A percentile compares a stretch with the other conserved stretches of the same genome.
These are phyloP conservation scores for thale cress (Arabidopsis thaliana) DNA, from an alignment of 345 rosid genomes.

Conservation along the genomic window DNA sequence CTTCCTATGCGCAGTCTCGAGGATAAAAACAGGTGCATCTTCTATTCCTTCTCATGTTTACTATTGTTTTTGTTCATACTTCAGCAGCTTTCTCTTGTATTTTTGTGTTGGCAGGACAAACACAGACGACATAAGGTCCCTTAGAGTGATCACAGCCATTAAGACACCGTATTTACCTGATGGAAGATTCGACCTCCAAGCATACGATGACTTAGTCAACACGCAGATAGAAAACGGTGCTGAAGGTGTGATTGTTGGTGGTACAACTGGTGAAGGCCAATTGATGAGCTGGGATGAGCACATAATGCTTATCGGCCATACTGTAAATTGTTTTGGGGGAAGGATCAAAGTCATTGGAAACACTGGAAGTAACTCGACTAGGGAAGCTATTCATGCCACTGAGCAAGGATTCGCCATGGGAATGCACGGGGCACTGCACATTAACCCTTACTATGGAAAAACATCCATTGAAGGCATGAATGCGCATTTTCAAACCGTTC, in stretches of 20 bases:
- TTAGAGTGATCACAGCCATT: conserved; percentile 83
- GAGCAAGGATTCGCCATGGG: conserved; percentile 94
- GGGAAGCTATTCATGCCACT: conserved; percentile 90
- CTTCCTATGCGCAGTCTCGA: conserved; percentile 85
- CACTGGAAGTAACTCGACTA: conserved; percentile 89
- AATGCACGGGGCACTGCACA: conserved; percentile 95
- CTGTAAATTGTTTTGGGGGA: conserved; percentile 78
- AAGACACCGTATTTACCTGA: conserved; percentile 93
- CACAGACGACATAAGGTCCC: conserved; percentile 69
- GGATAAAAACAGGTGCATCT: conserved; percentile 63
- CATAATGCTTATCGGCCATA: conserved; percentile 90
- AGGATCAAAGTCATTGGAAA: conserved; percentile 80
- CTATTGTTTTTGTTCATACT: conserved; percentile 7
- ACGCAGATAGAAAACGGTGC: conserved; percentile 69
- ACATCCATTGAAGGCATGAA: conserved; percentile 80
- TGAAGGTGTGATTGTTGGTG: conserved; percentile 88
- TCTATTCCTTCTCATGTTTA: not conserved
- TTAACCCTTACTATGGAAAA: conserved; percentile 92
- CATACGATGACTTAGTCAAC: conserved; percentile 75
- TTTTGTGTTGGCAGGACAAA: conserved; percentile 60
- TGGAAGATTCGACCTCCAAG: conserved; percentile 94
- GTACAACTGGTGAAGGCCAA: conserved; percentile 95
- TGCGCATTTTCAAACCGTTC: conserved; percentile 71
- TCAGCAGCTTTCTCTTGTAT: not conserved
- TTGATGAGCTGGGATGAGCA: conserved; percentile 98